Base-by-base conservation (phyloP, 345 rosid species). In the Salix arbutifolia region DNA sequence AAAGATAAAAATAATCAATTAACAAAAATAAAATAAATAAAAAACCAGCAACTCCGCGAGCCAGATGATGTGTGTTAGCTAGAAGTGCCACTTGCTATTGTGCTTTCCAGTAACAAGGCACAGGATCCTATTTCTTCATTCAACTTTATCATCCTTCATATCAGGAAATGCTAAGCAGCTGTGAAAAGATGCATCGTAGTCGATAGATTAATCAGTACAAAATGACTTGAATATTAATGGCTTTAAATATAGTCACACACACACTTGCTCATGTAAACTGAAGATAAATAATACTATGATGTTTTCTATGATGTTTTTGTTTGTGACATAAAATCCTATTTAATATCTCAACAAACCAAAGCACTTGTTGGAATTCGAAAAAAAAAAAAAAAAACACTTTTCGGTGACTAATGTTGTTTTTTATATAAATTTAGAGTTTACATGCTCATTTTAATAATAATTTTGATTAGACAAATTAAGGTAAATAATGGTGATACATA, bases 91-190 rank as follows among this genome's bases (percentile, higher is more conserved):
- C 33, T 62, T 61, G 13, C 13, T 46, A 60, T 12, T 28, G 26
- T 74, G 53, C 67, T 28, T 60, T 76, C 69, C 79, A 61, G 68
- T 60, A 17, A 26, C 28, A 68, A 25, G 26, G 30, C 28, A 18
- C 19, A 1, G 23, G 61, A 53, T 18, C 28, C 21, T 38, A n/a
- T 17, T 26, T 18, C 26, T 74, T 69, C 67, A 23, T 69, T 76
- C 79, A 70, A 77, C 74, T 23, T 33, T 9, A 23, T 23, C 62
- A 71, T 64, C 70, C 70, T 33, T 9, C 46, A 70, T 17, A 5
- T 23, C 28, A 6, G 52, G 70, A 70, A 76, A 30, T 30, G 33
- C 10, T 17, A 76, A 31, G 62, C 28, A 65, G 30, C 50, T 17
- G 30, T 28, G 8, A 17, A 40, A 58, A 69, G 12, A 33, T 76